Base-by-base conservation (phyloP, 2,329 filamentous ascomycete genomes). In the Sphaceloma murrayae region DNA sequence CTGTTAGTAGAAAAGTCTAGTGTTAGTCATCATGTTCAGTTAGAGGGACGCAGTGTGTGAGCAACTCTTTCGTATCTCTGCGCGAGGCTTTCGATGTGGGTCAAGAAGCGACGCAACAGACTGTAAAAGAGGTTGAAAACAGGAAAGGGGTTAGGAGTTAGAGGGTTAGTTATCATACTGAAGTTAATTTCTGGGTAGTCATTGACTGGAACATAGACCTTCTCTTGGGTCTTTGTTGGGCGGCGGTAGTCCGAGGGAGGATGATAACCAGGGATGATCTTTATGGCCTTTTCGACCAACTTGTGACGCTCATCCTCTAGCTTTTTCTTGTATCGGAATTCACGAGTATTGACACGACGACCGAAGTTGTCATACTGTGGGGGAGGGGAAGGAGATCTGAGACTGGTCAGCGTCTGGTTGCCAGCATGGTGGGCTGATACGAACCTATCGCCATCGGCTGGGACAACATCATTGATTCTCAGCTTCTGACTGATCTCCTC, bases 141-240 rank as follows among this genome's bases (percentile, higher is more conserved):
- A 70, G 60, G 62, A 54, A 42, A 26, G 59, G 56, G 48, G 50
- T 54, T 51, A 53, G 36, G 58, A 57, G 59, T 65, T 62, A 64
- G 63, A 87, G 86, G 87, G 86, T 94, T 94, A 94, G 88, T 82
- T 88, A 91, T 89, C 89, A 89, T 95, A 98, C 91, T 98, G 86
- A 98, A 98, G 82, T 98, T 98, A 81, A 98, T 96, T 69, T 98
- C 91, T 75, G 91, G 91, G 67, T 98, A 98, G 69, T 98, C 91
- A 78, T 98, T 98, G 73, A 98, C 91, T 65, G 91, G 91, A 67
- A 98, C 91, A 66, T 98, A 98, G 83, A 98, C 93, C 76, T 98
- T 98, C 76, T 98, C 91, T 70, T 98, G 91, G 63, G 91, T 98
- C 83, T 98, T 98, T 65, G 89, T 96, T 51, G 91, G 91, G 59